Percentiles rank a stretch among this genome's conserved stretches.
Evolutionary conservation across 2,329 filamentous ascomycete genomes (phyloP).

Genomic region (Gnomoniopsis sp.): DNA sequence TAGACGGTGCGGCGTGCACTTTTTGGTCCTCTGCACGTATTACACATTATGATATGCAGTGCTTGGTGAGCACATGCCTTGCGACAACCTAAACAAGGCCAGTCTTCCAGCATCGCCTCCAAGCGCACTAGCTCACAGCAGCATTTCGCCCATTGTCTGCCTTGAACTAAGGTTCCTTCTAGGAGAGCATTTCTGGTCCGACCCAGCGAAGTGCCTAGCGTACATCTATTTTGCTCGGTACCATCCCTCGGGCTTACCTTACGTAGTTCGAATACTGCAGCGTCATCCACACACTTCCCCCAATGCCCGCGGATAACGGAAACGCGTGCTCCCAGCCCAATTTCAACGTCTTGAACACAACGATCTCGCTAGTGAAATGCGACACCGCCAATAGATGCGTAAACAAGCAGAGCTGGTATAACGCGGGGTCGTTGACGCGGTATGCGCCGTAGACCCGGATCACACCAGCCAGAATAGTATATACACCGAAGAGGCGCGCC

Average conservation of each 20-base stretch:
- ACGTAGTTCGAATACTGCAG: slow-evolving; percentile 70
- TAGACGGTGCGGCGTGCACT: background rate
- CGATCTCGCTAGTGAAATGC: slow-evolving; percentile 79
- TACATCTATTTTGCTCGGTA: no score
- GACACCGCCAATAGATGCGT: slow-evolving; percentile 75
- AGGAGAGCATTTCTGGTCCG: background rate
- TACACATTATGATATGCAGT: background rate
- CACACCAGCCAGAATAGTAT: slow-evolving; percentile 75
- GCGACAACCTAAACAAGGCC: background rate
- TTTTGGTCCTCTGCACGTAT: background rate
- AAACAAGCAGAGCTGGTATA: slow-evolving; percentile 79
- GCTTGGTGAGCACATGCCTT: background rate
- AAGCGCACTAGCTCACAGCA: background rate
- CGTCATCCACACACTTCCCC: slow-evolving; percentile 57
- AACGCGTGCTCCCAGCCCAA: slow-evolving; percentile 56
- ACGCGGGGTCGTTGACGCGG: slow-evolving; percentile 65
- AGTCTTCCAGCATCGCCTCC: background rate
- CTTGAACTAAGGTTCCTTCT: no score
- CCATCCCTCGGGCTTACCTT: background rate
- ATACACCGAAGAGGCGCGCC: slow-evolving; percentile 80
- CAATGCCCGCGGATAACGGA: slow-evolving; percentile 46
- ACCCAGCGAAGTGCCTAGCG: background rate
- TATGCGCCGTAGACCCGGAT: slow-evolving; percentile 83
- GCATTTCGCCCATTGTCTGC: no score
- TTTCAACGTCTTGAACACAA: slow-evolving; percentile 72